Conservation (phyloP, 1,139 yeast genomes). For the Lodderomyces pseudojiufengensis region DNA sequence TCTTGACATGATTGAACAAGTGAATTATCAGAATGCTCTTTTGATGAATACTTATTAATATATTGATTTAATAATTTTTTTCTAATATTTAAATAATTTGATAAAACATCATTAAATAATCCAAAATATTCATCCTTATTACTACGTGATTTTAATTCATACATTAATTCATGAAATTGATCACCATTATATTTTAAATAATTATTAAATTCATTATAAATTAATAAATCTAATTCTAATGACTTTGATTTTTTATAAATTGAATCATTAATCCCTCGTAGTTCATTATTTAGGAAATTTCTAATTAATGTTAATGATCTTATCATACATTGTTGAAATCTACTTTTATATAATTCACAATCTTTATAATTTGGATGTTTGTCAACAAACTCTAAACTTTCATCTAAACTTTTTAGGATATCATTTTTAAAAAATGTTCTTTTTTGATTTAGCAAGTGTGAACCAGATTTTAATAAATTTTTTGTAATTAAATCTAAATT, state of each 20-base stretch:
- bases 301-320: conserved; percentile 74
- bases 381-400: conserved; percentile 35
- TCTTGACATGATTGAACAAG: conserved; percentile 58
- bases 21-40: conserved; percentile 15
- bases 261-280: conserved; percentile 32
- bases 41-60: conserved; percentile 18
- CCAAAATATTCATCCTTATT: conserved; percentile 61
- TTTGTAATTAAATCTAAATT: conserved; percentile 67
- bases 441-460: conserved; percentile 46
- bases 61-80: conserved; percentile 41
- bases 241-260: conserved; percentile 41
- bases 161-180: conserved; percentile 33
- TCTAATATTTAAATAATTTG: conserved; percentile 59
- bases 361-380: conserved; percentile 57
- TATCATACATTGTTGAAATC: conserved; percentile 83
- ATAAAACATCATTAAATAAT: conserved; percentile 60
- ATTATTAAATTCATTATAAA: conserved; percentile 53
- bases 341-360: conserved; percentile 61
- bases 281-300: conserved; percentile 55
- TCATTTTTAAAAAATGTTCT: conserved; percentile 18
- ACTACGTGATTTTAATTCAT: conserved; percentile 50
- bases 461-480: conserved; percentile 66
- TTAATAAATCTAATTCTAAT: conserved; percentile 22
- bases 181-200: conserved; percentile 24
- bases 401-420: conserved; percentile 59